Base-by-base conservation (phyloP, 2,329 filamentous ascomycete species). In the Calonectria pseudoturangicola region DNA sequence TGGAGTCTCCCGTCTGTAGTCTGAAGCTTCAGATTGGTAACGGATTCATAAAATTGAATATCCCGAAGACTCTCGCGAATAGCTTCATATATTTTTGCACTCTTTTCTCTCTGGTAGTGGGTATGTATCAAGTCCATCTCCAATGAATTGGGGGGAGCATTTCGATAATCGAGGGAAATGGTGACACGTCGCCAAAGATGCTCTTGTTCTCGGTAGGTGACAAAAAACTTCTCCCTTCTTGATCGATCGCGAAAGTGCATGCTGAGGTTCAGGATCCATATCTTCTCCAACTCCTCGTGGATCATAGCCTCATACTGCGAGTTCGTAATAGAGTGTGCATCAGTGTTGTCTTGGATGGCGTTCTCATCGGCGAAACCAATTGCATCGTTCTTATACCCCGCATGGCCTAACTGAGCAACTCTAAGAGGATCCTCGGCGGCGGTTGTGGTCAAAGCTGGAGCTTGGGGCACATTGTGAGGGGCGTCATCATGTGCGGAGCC, bases 211-310 rank as follows among this genome's bases (percentile, higher is more conserved):
- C 95, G 94, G 82, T 94, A 99, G 0, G 97, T 98, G 75, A 99
- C 93, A 83, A 98, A 99, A 87, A 98, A 98, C 83, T 99, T 99
- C 84, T 99, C 97, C 51, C 96, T 91, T 79, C 94, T 94, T 15
- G 96, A 97, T 79, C 93, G 93, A 85, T 99, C 97, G 72, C 96
- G 92, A 83, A 98, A 99, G 83, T 98, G 95, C 97, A 99, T 98
- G 84, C 95, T 98, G 73, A 98, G 89, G 81, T 99, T 99, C 77
- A 99, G 88, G 73, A 99, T 98, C 97, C 97, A 99, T 80, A 91
- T 93, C 73, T 89, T 91, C 80, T 98, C 95, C 68, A 98, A 89
- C 83, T 98, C 96, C 74, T 94, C 91, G 75, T 93, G 91, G 76
- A 98, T 89, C 78, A 91, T 87, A 66, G 88, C 86, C 66, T 93